Base-by-base conservation (phyloP, 768 basidiomycete genomes). In the Zangia roseola region DNA sequence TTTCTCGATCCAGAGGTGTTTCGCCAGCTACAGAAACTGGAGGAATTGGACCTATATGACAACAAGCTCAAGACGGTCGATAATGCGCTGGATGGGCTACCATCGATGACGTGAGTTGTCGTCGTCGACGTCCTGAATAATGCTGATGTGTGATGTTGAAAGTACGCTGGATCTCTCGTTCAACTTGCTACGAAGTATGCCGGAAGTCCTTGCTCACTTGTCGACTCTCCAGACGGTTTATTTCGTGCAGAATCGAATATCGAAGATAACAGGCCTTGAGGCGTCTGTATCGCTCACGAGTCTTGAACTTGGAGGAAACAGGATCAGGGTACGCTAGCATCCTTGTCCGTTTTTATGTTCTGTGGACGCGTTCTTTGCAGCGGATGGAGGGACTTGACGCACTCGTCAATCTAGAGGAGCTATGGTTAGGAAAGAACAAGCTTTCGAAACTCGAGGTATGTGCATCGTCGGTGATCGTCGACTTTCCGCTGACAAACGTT, bases 371-470 rank as follows among this genome's bases (percentile, higher is more conserved):
- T 47, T 47, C 10, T 49, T n/a, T 25, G 10, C 52, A 97, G 94
- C 81, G 76, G 73, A 95, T 99, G 49, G 91, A 97, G 65, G 86
- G 86, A 34, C 69, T 98, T 4, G 90, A 91, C 10, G 74, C 80
- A 1, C 72, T 97, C 33, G 80, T 84, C 1, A 89, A 87, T 55
- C 73, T 99, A 10, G 91, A 94, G 56, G 94, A 97, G 59, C 74
- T 99, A 3, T 98, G 95, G 93, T 71, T 98, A 3, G 97, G 97
- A 8, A 99, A 99, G 78, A 99, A 99, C 67, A 99, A 97, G 73
- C 91, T 99, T 49, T 65, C 84, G 6, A 85, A 82, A 65, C 78
- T 99, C 5, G 88, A 94, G 78, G 91, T 91, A 42, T 24, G 19
- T 51, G 6, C 10, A 12, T 30, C 1, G 4, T 38, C 8, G 5